Evolutionary conservation across 139 green algal species (phyloP).

Genomic region (Chlamydomonas sp.): DNA sequence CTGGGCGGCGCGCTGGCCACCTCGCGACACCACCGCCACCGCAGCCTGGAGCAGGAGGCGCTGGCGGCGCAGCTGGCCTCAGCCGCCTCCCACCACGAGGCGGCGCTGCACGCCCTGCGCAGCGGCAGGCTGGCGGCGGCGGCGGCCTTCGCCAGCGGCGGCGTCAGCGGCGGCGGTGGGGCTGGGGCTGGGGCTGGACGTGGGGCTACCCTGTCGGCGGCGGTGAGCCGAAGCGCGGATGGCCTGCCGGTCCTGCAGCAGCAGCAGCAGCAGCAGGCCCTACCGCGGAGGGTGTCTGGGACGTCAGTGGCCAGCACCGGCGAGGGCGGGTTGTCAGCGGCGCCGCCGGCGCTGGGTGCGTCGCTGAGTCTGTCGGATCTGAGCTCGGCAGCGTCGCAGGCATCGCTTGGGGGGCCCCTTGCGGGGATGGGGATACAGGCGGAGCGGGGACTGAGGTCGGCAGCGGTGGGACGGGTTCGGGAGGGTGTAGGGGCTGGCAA

Average conservation of each 20-base stretch:
- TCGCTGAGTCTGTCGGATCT: slow-evolving; percentile 29
- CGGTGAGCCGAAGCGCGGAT: not conserved
- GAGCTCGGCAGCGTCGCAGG: not conserved
- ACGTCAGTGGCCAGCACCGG: not conserved
- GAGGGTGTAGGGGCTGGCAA: too few relatives aligned
- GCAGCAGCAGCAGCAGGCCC: too few relatives aligned
- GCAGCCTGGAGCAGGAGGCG: slow-evolving; percentile 46
- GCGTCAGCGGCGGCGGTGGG: not conserved
- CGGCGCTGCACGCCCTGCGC: slow-evolving; percentile 2
- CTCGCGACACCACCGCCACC: slow-evolving; percentile 35
- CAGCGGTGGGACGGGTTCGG: too few relatives aligned
- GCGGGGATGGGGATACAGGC: too few relatives aligned
- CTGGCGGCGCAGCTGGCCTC: slow-evolving; percentile 41
- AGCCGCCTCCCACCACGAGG: slow-evolving; percentile 16
- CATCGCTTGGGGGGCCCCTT: too few relatives aligned
- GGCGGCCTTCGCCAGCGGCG: not conserved
- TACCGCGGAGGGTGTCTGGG: too few relatives aligned
- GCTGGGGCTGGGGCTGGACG: not conserved
- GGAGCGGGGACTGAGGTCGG: too few relatives aligned
- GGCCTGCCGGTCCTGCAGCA: not conserved
- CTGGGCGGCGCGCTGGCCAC: not conserved
- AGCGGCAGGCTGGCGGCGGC: slow-evolving; percentile 3
- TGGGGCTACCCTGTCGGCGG: not conserved
- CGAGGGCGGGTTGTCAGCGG: not conserved
- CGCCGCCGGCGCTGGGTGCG: not conserved